phyloP scores from a whole-genome alignment of 2,329 filamentous ascomycete species.

The Fusarium sp. region DNA sequence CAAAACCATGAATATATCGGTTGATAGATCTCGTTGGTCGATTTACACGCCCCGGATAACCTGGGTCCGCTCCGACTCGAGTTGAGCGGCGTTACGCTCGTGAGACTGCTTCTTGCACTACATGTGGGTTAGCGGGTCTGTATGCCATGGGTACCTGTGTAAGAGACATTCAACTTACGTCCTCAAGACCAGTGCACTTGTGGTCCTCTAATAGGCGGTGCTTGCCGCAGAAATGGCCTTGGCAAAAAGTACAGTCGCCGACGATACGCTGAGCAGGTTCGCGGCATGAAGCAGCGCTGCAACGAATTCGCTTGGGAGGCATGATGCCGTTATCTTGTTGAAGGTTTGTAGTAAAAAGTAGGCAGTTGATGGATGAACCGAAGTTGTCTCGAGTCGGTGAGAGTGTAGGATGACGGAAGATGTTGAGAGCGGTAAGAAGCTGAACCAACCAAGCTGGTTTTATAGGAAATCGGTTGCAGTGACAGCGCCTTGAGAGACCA shows the following conservation, averaged over 20 bases:
- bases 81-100: slow-evolving; percentile 90
- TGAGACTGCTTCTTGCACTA: slow-evolving; percentile 97
- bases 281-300: slow-evolving; percentile 90
- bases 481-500: slow-evolving; percentile 33
- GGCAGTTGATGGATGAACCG: slow-evolving; percentile 5
- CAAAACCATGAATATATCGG: slow-evolving; percentile 12
- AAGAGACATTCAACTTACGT: slow-evolving; percentile 67
- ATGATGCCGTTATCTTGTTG: slow-evolving; percentile 56
- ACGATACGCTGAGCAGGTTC: slow-evolving; percentile 91
- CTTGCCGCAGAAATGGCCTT: slow-evolving; percentile 93
- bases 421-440: slow-evolving; percentile 25
- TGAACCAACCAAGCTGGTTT: slow-evolving; percentile 8
- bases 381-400: slow-evolving; percentile 34
- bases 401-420: slow-evolving; percentile 18
- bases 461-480: slow-evolving; percentile 19
- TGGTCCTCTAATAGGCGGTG: slow-evolving; percentile 95
- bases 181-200: slow-evolving; percentile 91
- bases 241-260: slow-evolving; percentile 95
- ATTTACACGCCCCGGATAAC: slow-evolving; percentile 89
- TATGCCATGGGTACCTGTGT: not conserved
- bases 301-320: slow-evolving; percentile 84
- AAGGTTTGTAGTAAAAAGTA: slow-evolving; percentile 3
- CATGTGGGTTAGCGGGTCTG: slow-evolving; percentile 14
- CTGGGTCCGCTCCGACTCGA: slow-evolving; percentile 92
- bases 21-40: slow-evolving; percentile 11